Conservation (phyloP, 1,139 yeast genomes). For the Candida sanyaensis region DNA sequence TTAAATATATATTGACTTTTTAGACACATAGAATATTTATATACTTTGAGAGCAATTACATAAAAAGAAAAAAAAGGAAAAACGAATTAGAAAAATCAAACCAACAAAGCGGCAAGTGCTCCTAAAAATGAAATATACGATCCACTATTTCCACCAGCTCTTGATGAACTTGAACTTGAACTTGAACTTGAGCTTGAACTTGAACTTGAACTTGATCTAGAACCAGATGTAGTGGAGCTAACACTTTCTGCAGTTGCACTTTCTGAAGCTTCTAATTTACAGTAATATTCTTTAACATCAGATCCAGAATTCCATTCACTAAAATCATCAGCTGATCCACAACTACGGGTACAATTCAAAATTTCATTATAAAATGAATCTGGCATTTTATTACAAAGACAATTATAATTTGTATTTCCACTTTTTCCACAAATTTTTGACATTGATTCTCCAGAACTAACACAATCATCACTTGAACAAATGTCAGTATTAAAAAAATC, state of each 20-base stretch:
- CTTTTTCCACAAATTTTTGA: neutral
- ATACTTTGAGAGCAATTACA: no score
- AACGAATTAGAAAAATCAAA: neutral
- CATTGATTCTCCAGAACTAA: neutral
- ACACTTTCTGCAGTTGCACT: no score
- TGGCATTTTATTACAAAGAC: neutral
- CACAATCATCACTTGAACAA: neutral
- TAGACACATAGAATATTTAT: no score
- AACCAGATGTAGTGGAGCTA: no score
- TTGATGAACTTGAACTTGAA: no score
- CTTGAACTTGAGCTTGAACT: no score
- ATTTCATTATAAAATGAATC: neutral
- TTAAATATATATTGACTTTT: no score
- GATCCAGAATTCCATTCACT: no score
- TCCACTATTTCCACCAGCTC: no score
- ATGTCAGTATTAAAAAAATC: neutral
- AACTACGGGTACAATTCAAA: neutral
- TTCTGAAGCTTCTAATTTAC: neutral
- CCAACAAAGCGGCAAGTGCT: no score
- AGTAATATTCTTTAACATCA: neutral
- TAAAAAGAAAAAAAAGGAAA: neutral
- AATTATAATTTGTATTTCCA: neutral
- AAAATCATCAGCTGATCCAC: neutral
- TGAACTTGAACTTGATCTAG: no score
- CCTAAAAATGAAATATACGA: no score